Percentiles rank a stretch among this genome's conserved stretches.
Conservation (phyloP, 2,329 filamentous ascomycete genomes). For the Cercospora brassicicola region DNA sequence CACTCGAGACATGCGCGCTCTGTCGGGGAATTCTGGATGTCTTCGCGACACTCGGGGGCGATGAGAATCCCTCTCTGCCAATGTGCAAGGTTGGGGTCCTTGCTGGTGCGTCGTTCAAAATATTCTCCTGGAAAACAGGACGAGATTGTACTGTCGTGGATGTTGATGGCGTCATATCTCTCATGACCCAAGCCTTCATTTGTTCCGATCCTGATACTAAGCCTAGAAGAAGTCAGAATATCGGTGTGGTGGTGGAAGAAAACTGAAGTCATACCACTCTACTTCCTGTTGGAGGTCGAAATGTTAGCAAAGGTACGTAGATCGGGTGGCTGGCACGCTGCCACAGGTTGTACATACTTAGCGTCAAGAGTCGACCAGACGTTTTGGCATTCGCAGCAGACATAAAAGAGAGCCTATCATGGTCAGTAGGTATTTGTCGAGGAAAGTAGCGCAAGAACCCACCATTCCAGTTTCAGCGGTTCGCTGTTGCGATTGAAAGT, state of each 20-base stretch:
- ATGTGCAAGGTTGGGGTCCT: slow-evolving; percentile 6
- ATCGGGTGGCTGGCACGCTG: neutral
- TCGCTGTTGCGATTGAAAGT: slow-evolving; percentile 98
- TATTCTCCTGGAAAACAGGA: slow-evolving; percentile 17
- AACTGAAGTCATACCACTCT: slow-evolving; percentile 19
- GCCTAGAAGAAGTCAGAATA: slow-evolving; percentile 3
- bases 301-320: neutral
- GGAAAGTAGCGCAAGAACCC: slow-evolving; percentile 42
- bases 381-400: slow-evolving; percentile 90
- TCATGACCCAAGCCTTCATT: slow-evolving; percentile 7
- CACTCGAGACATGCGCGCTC: neutral
- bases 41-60: neutral
- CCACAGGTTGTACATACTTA: neutral
- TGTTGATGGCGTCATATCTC: neutral
- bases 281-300: slow-evolving; percentile 18
- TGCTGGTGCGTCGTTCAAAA: slow-evolving; percentile 8
- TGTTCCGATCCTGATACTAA: slow-evolving; percentile 9
- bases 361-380: slow-evolving; percentile 61
- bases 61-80: neutral
- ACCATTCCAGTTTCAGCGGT: slow-evolving; percentile 98
- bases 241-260: neutral
- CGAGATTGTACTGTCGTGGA: neutral
- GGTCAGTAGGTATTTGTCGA: slow-evolving; percentile 20
- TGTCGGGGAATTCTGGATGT: neutral
- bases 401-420: slow-evolving; percentile 56